Evolutionary conservation across 768 basidiomycete genomes (phyloP), one percentile per base, ranked within the genome.

Genomic region (Trichaptum fuscoviolaceum): DNA sequence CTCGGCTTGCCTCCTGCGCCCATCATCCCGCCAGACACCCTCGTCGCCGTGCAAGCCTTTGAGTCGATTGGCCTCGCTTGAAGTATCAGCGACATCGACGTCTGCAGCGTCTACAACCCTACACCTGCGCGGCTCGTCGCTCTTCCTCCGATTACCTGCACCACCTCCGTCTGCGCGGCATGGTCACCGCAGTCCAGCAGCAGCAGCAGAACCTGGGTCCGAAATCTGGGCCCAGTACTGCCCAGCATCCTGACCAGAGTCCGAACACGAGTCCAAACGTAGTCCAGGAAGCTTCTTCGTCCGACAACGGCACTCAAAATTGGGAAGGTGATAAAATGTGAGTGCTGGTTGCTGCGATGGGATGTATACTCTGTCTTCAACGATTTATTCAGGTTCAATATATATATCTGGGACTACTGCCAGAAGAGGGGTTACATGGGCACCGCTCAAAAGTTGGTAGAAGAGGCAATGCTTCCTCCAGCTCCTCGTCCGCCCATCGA

Each of bases 321-420:
- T 93, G 92, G 92, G 92, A 93, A 73, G 91, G 91, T 65, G 92
- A 93, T 80, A 89, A 82, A 78, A 93, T 93, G 92, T 92, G 67
- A 68, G 86, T 82, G 65, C 24, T 64, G 30, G 59, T 63, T 64
- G 68, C 64, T 57, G 64, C 64, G 35, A 42, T 36, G 63, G 63
- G 52, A 59, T 25, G 36, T 63, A n/a, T 52, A 52, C 27, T 18
- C 30, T 58, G 57, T 66, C 63, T 59, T 60, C 30, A 62, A 23
- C 35, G 58, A 60, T 58, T 65, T 63, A 58, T 17, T 34, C 76
- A 93, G 91, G 91, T 93, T 93, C 76, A 92, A 93, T 77, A 91
- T 93, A 73, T 93, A 93, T 78, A 93, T 93, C 70, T 84, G 89
- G 73, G 92, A 93, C 79, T 93, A 93, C 72, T 93, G 92, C 78